A percentile compares a stretch with the other conserved stretches of the same genome.
phyloP scores from a whole-genome alignment of 768 basidiomycete genomes.

The Hygrophorus russula region DNA sequence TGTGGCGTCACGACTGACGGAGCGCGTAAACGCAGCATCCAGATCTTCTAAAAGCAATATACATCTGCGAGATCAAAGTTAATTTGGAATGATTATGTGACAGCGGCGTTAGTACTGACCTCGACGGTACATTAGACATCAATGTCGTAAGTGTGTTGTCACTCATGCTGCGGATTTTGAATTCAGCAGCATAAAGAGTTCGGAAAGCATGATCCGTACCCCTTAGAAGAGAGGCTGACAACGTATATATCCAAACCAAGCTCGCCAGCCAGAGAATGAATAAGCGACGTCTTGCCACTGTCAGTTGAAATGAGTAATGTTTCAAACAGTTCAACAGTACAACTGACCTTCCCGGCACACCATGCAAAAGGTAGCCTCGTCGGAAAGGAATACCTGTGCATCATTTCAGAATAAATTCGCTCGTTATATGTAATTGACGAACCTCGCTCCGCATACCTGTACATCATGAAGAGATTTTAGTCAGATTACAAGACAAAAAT shows the following conservation, averaged over 20 bases:
- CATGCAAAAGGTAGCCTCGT: slow-evolving; percentile 74
- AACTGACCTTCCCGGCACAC: slow-evolving; percentile 72
- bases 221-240: slow-evolving; percentile 79
- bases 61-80: slow-evolving; percentile 39
- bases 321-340: slow-evolving; percentile 6
- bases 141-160: slow-evolving; percentile 80
- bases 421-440: slow-evolving; percentile 9
- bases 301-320: slow-evolving; percentile 10
- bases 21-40: slow-evolving; percentile 85
- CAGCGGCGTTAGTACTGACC: slow-evolving; percentile 27
- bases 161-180: slow-evolving; percentile 53
- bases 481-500: slow-evolving; percentile 9
- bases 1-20: slow-evolving; percentile 68
- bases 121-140: slow-evolving; percentile 81
- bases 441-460: slow-evolving; percentile 88
- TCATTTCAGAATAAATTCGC: slow-evolving; percentile 10
- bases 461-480: slow-evolving; percentile 12
- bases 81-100: slow-evolving; percentile 8
- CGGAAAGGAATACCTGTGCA: slow-evolving; percentile 74
- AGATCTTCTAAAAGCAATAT: slow-evolving; percentile 91
- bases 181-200: slow-evolving; percentile 7
- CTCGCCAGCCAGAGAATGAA: slow-evolving; percentile 78
- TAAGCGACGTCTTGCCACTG: slow-evolving; percentile 80
- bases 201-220: slow-evolving; percentile 33
- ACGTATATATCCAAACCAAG: slow-evolving; percentile 87